Evolutionary conservation across 768 basidiomycete species (phyloP), one percentile per base, ranked within the genome.

Genomic region (Tulasnella sp.): DNA sequence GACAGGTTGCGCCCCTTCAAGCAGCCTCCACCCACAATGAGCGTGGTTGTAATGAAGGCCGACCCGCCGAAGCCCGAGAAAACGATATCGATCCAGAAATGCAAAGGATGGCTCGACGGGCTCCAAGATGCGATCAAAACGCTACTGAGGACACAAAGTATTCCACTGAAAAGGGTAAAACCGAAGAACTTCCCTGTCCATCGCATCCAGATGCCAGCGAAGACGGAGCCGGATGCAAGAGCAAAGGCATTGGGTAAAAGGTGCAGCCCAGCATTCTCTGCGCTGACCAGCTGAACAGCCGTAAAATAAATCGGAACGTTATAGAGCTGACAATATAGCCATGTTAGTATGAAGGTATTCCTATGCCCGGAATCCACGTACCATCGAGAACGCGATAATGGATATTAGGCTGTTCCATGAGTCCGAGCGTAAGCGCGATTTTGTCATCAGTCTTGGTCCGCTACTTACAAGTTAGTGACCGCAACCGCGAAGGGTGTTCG

Each of bases 201-300:
- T 74, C 91, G 89, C 93, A 94, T 94, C 81, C 92, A 92, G 90
- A 91, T 97, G 80, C 97, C 97, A 52, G 94, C 93, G 71, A 91
- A 86, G 37, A 99, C 87, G 78, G 94, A 96, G 31, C 97, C 97
- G 0, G 86, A 84, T 2, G 95, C 91, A 74, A 97, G 87, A 71
- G 92, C 90, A 78, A 92, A 92, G 40, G 93, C 94, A 83, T 97
- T 96, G 34, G 96, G 95, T 52, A 99, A 84, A 25, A 99, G 84
- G 84, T 96, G 96, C 36, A 92, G 85, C 37, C 93, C 95, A 75
- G 96, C 87, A 77, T 86, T 85, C 58, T 91, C 88, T 31, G 94
- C 87, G 17, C 88, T 88, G 76, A 86, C 85, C 37, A 93, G 83
- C 80, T 89, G 87, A 42, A 95, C 95, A 25, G 93, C 91, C 77